Evolutionary conservation across 2,329 filamentous ascomycete genomes (phyloP).

Genomic region (Leptographium lundbergii): DNA sequence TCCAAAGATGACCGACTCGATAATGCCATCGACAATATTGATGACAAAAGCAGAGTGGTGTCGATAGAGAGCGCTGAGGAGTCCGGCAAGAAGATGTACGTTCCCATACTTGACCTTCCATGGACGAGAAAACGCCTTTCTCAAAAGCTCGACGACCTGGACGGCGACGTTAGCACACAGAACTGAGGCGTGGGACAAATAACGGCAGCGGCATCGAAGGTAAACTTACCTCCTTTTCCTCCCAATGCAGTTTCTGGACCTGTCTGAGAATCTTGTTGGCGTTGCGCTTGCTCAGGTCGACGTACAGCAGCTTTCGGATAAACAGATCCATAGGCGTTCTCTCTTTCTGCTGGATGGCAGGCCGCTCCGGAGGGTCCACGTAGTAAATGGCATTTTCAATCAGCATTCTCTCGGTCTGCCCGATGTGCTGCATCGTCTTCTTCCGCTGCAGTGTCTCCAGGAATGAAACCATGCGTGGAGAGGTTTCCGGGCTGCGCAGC

Average conservation of each 20-base stretch:
- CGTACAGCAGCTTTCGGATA: slow-evolving; percentile 81
- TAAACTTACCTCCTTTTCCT: slow-evolving; percentile 61
- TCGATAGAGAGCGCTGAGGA: slow-evolving; percentile 76
- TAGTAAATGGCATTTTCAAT: slow-evolving; percentile 98
- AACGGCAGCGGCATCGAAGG: not conserved
- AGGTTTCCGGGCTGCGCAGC: slow-evolving; percentile 82
- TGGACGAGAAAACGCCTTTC: slow-evolving; percentile 91
- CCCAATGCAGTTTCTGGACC: slow-evolving; percentile 92
- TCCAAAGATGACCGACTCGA: slow-evolving; percentile 79
- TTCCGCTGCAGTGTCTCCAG: slow-evolving; percentile 91
- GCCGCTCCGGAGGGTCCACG: slow-evolving; percentile 85
- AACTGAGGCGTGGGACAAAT: not conserved
- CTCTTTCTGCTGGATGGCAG: slow-evolving; percentile 94
- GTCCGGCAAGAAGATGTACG: slow-evolving; percentile 82
- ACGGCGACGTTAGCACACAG: not conserved
- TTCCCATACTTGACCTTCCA: slow-evolving; percentile 97
- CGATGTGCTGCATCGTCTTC: slow-evolving; percentile 89
- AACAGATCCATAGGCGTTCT: slow-evolving; percentile 87
- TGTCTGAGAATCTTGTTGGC: slow-evolving; percentile 91
- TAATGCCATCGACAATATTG: slow-evolving; percentile 77
- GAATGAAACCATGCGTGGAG: slow-evolving; percentile 86
- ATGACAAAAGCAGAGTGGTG: slow-evolving; percentile 89
- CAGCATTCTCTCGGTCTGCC: slow-evolving; percentile 92
- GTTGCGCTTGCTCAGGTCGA: slow-evolving; percentile 88
- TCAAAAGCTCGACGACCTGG: slow-evolving; percentile 34